Conservation (phyloP, 257 asterid species). For the Rauvolfia tetraphylla region DNA sequence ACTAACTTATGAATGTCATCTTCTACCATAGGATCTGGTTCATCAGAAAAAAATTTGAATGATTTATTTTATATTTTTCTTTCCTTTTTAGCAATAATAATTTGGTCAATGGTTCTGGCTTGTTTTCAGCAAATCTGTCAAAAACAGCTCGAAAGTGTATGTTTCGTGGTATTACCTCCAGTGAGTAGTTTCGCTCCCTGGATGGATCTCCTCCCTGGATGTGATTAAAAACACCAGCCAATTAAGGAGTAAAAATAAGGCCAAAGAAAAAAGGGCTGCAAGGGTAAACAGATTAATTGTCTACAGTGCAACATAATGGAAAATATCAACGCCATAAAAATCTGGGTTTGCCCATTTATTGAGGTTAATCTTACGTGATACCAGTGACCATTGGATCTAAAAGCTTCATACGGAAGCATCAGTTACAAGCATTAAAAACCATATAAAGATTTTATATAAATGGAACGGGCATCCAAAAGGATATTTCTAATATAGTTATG, state of each 20-base stretch:
- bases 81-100: not conserved
- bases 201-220: slow-evolving; percentile 81
- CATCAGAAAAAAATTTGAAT: too few species aligned
- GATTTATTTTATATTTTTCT: not conserved
- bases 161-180: slow-evolving; percentile 47
- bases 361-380: too few species aligned
- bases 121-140: not conserved
- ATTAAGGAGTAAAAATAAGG: not conserved
- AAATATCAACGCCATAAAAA: too few species aligned
- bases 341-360: too few species aligned
- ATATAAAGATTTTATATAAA: too few species aligned
- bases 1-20: not conserved
- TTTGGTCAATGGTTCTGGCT: not conserved
- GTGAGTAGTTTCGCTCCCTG: slow-evolving; percentile 44
- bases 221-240: slow-evolving; percentile 1
- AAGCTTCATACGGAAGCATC: not conserved
- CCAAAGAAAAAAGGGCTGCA: not conserved
- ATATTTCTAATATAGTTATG: too few species aligned
- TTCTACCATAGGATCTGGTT: not conserved
- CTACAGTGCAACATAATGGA: not conserved
- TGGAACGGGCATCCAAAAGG: too few species aligned
- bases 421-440: not conserved
- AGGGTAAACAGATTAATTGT: not conserved
- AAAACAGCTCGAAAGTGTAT: not conserved
- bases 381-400: too few species aligned